These are phyloP conservation scores for Pythium chondricola DNA, from an alignment of 352 stramenopile genomes.

Conservation along the genomic window DNA sequence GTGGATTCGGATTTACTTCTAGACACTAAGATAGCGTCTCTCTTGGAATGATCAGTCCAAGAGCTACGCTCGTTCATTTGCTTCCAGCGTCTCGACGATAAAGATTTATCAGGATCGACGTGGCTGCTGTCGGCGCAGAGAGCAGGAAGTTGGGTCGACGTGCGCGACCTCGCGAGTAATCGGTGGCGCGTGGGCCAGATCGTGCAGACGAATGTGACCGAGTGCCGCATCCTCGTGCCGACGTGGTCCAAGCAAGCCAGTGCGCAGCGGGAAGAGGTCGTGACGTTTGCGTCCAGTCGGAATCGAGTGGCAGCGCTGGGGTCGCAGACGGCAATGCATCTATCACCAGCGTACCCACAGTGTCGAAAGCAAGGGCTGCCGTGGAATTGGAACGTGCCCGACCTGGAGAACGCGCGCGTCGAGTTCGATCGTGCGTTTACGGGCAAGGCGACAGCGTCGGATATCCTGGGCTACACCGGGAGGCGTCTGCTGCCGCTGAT, in stretches of 20 bases:
- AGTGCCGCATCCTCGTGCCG: slow-evolving; percentile 66
- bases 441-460: not conserved
- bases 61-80: slow-evolving; percentile 68
- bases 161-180: slow-evolving; percentile 68
- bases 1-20: no score
- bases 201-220: slow-evolving; percentile 42
- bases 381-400: slow-evolving; percentile 59
- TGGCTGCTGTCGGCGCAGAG: slow-evolving; percentile 70
- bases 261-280: slow-evolving; percentile 48
- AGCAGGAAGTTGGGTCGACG: slow-evolving; percentile 73
- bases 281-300: slow-evolving; percentile 49
- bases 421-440: slow-evolving; percentile 70
- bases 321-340: slow-evolving; percentile 67
- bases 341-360: slow-evolving; percentile 76
- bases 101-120: slow-evolving; percentile 60
- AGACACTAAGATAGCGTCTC: no score
- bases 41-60: slow-evolving; percentile 7
- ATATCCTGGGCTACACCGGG: slow-evolving; percentile 33
- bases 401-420: slow-evolving; percentile 52
- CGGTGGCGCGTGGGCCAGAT: slow-evolving; percentile 79
- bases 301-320: slow-evolving; percentile 64
- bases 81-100: slow-evolving; percentile 49
- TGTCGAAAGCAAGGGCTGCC: slow-evolving; percentile 62
- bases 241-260: slow-evolving; percentile 47
- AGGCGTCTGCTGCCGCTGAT: slow-evolving; percentile 58